phyloP scores from a whole-genome alignment of 2,329 filamentous ascomycete genomes.

The Fusarium sp. region DNA sequence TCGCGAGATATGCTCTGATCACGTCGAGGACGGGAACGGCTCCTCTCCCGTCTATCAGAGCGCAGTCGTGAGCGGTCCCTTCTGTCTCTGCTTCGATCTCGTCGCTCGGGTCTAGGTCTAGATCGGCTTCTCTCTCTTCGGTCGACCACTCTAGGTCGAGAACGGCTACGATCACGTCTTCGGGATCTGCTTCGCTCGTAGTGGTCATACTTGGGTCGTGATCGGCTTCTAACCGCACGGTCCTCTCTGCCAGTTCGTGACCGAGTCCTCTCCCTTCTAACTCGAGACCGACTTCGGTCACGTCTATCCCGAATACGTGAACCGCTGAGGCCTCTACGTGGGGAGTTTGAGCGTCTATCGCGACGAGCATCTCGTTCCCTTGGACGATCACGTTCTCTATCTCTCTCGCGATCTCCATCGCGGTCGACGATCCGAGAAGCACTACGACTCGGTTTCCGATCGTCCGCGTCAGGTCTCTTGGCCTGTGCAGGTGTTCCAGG shows the following conservation, averaged over 20 bases:
- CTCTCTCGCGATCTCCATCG: constrained; percentile 43
- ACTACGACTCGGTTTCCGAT: constrained; percentile 51
- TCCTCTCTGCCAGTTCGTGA: constrained; percentile 53
- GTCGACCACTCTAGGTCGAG: constrained; percentile 46
- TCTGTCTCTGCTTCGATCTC: constrained; percentile 48
- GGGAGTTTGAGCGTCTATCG: constrained; percentile 55
- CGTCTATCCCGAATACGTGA: constrained; percentile 50
- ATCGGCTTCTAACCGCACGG: constrained; percentile 50
- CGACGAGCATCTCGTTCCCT: constrained; percentile 46
- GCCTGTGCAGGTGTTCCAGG: constrained; percentile 48
- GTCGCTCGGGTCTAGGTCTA: constrained; percentile 36
- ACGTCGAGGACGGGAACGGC: constrained; percentile 48
- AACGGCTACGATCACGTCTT: constrained; percentile 54
- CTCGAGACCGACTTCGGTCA: constrained; percentile 53
- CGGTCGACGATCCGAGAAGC: constrained; percentile 46
- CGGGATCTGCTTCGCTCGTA: constrained; percentile 52
- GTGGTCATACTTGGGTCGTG: constrained; percentile 50
- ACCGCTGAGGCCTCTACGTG: constrained; percentile 51
- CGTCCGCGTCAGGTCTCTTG: constrained; percentile 45
- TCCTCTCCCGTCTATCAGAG: constrained; percentile 48
- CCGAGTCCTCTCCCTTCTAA: constrained; percentile 55
- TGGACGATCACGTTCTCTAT: constrained; percentile 46
- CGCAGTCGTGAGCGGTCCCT: constrained; percentile 47
- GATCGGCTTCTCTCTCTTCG: constrained; percentile 52
- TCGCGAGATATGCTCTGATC: constrained; percentile 49